Evolutionary conservation across 768 basidiomycete species (phyloP).

Genomic region (Amanita pallidorosea): DNA sequence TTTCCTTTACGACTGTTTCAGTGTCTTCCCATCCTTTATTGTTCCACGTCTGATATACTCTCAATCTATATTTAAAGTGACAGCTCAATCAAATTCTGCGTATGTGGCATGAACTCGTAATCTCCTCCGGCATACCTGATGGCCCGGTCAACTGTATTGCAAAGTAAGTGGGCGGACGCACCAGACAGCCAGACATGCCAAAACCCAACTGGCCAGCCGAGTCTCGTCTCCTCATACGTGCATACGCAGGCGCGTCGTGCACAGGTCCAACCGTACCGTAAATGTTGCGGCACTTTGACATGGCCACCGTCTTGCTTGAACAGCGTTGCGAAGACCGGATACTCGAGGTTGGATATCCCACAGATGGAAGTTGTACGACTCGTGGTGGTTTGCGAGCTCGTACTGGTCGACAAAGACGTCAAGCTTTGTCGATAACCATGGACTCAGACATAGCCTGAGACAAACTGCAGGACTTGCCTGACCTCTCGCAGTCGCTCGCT

Average conservation of each 20-base stretch:
- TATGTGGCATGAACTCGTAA: no score
- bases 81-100: no score
- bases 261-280: constrained; percentile 30
- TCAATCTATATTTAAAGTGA: no score
- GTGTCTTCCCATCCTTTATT: no score
- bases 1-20: no score
- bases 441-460: no score
- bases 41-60: no score
- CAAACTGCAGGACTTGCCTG: no score
- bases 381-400: constrained; percentile 28
- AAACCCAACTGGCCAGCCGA: constrained; percentile 29
- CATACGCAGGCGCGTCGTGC: not conserved
- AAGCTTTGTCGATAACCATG: no score
- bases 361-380: constrained; percentile 27
- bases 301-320: constrained; percentile 15
- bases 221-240: constrained; percentile 14
- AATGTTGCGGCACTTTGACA: constrained; percentile 33
- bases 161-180: constrained; percentile 2
- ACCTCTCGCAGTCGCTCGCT: no score
- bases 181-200: constrained; percentile 20
- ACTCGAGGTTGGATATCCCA: constrained; percentile 35
- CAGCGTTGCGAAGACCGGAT: constrained; percentile 27
- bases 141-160: no score
- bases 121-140: no score
- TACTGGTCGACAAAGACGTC: constrained; percentile 38